A percentile compares a stretch with the other conserved stretches of the same genome.
Evolutionary conservation across 2,329 filamentous ascomycete species (phyloP).

Genomic region (Ceratocystis albifundus): DNA sequence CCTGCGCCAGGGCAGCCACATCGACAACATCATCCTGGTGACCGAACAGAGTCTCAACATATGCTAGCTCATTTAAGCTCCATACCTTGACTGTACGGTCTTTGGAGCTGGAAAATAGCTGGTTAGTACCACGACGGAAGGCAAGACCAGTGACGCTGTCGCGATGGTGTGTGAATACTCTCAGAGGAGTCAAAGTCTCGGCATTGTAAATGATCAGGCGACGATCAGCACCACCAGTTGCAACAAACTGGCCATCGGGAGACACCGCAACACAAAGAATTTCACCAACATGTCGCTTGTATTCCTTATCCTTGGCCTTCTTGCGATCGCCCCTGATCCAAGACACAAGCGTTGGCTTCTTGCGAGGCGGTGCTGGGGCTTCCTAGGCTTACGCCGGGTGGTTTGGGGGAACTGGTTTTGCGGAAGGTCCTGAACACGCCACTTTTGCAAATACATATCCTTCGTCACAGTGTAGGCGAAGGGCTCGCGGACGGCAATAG

Average conservation of each 20-base stretch:
- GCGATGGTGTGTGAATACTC: constrained; percentile 82
- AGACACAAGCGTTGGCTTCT: constrained; percentile 50
- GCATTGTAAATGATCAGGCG: constrained; percentile 84
- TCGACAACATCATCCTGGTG: constrained; percentile 86
- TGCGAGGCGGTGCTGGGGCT: constrained; percentile 47
- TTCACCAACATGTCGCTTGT: constrained; percentile 63
- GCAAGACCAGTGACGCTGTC: constrained; percentile 75
- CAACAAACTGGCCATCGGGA: constrained; percentile 79
- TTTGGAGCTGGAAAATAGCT: constrained; percentile 80
- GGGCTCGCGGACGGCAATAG: constrained; percentile 64
- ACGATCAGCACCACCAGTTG: constrained; percentile 75
- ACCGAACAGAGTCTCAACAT: constrained; percentile 90
- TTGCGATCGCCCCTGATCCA: constrained; percentile 51
- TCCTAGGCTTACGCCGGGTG: constrained; percentile 47
- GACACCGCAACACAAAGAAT: constrained; percentile 82
- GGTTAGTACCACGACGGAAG: constrained; percentile 79
- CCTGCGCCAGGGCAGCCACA: constrained; percentile 69
- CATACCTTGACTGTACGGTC: constrained; percentile 94
- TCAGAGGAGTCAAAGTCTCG: constrained; percentile 61
- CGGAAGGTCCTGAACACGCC: constrained; percentile 62
- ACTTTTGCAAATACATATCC: constrained; percentile 76
- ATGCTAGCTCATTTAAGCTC: constrained; percentile 83
- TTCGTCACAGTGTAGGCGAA: constrained; percentile 83
- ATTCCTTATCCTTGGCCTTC: constrained; percentile 51
- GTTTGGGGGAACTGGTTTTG: constrained; percentile 49